Percentiles rank a stretch among this genome's conserved stretches.
Conservation (phyloP, 2,329 filamentous ascomycete genomes). For the Nigrospora oryzae region DNA sequence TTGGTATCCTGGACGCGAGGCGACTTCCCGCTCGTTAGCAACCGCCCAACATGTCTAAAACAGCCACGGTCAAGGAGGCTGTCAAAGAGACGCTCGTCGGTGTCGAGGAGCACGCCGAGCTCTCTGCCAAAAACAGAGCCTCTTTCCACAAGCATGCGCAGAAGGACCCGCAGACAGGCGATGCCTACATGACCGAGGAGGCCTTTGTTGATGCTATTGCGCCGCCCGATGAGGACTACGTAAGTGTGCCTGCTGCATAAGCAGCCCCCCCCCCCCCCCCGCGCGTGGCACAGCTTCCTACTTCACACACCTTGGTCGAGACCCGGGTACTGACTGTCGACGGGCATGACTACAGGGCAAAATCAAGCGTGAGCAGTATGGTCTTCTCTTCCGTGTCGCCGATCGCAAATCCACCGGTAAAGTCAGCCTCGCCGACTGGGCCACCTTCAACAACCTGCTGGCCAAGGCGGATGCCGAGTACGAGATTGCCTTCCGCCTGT, state of each 20-base stretch:
- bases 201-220: slow-evolving; percentile 89
- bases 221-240: slow-evolving; percentile 81
- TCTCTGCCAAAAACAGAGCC: slow-evolving; percentile 67
- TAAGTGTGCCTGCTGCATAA: slow-evolving; percentile 39
- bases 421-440: slow-evolving; percentile 79
- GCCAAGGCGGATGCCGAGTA: slow-evolving; percentile 95
- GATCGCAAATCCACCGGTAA: slow-evolving; percentile 68
- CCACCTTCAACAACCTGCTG: slow-evolving; percentile 87
- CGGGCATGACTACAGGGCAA: slow-evolving; percentile 61
- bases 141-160: slow-evolving; percentile 70
- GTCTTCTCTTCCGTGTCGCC: slow-evolving; percentile 84
- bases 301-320: background rate
- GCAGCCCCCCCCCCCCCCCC: too few relatives aligned
- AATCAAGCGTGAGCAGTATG: slow-evolving; percentile 93
- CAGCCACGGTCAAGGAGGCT: slow-evolving; percentile 51
- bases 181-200: slow-evolving; percentile 73
- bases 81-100: slow-evolving; percentile 78
- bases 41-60: slow-evolving; percentile 28
- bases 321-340: background rate
- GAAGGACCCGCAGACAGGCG: slow-evolving; percentile 66
- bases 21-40: background rate
- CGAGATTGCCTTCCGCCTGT: slow-evolving; percentile 95
- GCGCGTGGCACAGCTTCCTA: too few relatives aligned
- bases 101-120: slow-evolving; percentile 43
- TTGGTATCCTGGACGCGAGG: background rate